A percentile compares a stretch with the other conserved stretches of the same genome.
Conservation (phyloP, 2,329 filamentous ascomycete genomes). For the Aspergillus pseudoglaucus region DNA sequence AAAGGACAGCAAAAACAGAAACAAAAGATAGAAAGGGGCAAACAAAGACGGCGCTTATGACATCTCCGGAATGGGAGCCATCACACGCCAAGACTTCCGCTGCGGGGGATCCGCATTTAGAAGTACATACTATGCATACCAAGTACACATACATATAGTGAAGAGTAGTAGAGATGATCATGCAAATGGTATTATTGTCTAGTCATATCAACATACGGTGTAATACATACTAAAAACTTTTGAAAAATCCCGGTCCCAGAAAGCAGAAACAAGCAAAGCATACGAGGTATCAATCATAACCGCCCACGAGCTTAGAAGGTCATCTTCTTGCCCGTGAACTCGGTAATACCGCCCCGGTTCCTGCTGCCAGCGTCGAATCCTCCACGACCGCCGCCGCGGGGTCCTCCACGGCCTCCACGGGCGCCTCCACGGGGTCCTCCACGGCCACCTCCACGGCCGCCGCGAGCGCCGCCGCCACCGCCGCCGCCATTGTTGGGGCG, state of each 20-base stretch:
- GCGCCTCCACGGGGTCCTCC: constrained; percentile 47
- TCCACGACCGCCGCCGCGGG: constrained; percentile 36
- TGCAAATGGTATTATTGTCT: background rate
- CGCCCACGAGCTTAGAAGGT: constrained; percentile 48
- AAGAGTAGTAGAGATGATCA: no score
- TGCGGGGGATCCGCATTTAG: no score
- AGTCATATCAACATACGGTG: background rate
- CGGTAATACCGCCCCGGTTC: constrained; percentile 52
- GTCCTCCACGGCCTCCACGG: constrained; percentile 49
- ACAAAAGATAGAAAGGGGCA: background rate
- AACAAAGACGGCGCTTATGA: constrained; percentile 4
- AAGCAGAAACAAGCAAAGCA: no score
- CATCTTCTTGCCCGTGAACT: constrained; percentile 74
- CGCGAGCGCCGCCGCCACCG: constrained; percentile 38
- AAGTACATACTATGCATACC: no score
- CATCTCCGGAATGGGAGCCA: constrained; percentile 4
- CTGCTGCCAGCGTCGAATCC: constrained; percentile 42
- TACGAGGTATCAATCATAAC: constrained; percentile 3
- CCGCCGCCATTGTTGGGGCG: constrained; percentile 52
- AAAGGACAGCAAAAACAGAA: no score
- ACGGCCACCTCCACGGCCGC: constrained; percentile 44
- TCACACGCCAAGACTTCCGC: background rate
- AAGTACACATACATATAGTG: no score
- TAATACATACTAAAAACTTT: constrained; percentile 4
- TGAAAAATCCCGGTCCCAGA: background rate